These are phyloP conservation scores for Lagerstroemia speciosa DNA, from an alignment of 345 rosid species.

Conservation along the genomic window DNA sequence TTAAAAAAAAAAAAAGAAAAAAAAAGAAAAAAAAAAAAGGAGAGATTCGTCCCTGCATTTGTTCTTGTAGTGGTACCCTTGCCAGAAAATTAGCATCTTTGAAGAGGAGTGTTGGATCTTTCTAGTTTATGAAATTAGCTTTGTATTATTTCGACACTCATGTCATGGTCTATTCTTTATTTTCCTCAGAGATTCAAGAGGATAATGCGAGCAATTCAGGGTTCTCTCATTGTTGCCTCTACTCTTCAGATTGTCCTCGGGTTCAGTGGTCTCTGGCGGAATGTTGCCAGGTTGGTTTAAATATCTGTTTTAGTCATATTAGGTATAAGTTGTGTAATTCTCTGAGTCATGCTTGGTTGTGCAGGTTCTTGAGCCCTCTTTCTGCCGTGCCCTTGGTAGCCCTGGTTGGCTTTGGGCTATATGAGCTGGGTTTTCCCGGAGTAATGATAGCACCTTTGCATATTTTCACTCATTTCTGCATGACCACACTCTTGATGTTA, in stretches of 20 bases:
- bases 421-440: constrained; percentile 95
- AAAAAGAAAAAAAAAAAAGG: too few relatives aligned
- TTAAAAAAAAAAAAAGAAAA: too few relatives aligned
- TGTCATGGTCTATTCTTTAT: constrained; percentile 5
- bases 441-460: constrained; percentile 31
- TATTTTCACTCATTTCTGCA: constrained; percentile 6
- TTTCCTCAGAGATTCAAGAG: constrained; percentile 55
- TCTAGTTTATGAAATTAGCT: background rate
- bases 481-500: background rate
- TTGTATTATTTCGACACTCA: background rate
- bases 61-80: too few relatives aligned
- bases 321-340: background rate
- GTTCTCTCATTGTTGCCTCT: constrained; percentile 87
- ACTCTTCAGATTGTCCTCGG: constrained; percentile 96
- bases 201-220: constrained; percentile 96
- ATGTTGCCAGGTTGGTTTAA: constrained; percentile 63
- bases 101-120: background rate
- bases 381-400: constrained; percentile 89
- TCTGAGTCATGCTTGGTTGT: background rate
- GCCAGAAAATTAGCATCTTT: constrained; percentile 3
- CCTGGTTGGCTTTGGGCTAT: constrained; percentile 90
- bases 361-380: constrained; percentile 92
- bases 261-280: constrained; percentile 99
- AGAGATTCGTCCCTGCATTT: too few relatives aligned
- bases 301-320: constrained; percentile 2